These are phyloP conservation scores for Steccherinum ochraceum DNA, from an alignment of 768 basidiomycete species.

Conservation along the genomic window DNA sequence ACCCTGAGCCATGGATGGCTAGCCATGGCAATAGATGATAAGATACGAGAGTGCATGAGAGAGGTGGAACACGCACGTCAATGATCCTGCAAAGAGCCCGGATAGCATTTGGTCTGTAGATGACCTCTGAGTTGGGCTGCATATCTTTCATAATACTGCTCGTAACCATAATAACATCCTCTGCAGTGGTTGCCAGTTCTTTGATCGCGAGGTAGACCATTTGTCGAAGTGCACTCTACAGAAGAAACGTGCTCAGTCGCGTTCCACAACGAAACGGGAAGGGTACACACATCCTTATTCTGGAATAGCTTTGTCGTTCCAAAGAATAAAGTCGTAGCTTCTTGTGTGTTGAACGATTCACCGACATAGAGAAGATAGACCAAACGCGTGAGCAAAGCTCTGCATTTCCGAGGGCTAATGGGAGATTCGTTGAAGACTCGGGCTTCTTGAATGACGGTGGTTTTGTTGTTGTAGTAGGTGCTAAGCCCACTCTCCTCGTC, in stretches of 20 bases:
- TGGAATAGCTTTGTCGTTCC: constrained; percentile 98
- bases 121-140: constrained; percentile 98
- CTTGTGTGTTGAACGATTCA: constrained; percentile 90
- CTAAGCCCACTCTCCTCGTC: constrained; percentile 94
- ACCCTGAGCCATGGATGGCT: constrained; percentile 99
- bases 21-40: constrained; percentile 10
- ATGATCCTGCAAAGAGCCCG: constrained; percentile 94
- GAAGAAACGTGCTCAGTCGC: constrained; percentile 1
- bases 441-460: constrained; percentile 96
- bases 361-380: constrained; percentile 96
- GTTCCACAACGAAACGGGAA: neutral
- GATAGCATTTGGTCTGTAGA: constrained; percentile 97
- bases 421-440: constrained; percentile 99
- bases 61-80: constrained; percentile 89
- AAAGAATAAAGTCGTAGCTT: constrained; percentile 97
- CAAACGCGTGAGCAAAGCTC: constrained; percentile 92
- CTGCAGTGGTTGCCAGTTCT: constrained; percentile 90
- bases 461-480: constrained; percentile 94
- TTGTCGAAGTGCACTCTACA: constrained; percentile 88
- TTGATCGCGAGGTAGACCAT: constrained; percentile 99
- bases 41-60: neutral
- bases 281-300: constrained; percentile 87
- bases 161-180: constrained; percentile 99
- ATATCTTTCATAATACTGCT: constrained; percentile 99
- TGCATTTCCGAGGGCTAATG: constrained; percentile 95